phyloP scores from a whole-genome alignment of 805 yeast species.

The Candida vartiovaarae region DNA sequence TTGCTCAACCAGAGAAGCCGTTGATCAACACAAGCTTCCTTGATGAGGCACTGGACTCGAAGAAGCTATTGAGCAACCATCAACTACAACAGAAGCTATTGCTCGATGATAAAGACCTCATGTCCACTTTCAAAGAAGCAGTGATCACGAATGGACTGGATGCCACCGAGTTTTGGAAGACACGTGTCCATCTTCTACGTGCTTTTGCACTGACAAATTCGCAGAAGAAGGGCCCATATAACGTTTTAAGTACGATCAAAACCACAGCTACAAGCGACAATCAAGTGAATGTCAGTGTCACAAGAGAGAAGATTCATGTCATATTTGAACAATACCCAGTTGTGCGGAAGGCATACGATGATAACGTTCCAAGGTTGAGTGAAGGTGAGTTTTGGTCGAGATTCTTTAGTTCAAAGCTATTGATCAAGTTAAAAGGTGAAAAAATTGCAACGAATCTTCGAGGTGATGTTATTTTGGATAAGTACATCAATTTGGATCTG shows the following conservation, averaged over 20 bases:
- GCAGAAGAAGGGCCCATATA: constrained; percentile 89
- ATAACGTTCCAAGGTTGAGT: constrained; percentile 79
- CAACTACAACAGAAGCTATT: constrained; percentile 75
- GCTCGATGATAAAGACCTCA: constrained; percentile 57
- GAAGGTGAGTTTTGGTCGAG: constrained; percentile 97
- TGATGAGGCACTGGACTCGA: constrained; percentile 45
- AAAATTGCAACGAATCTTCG: constrained; percentile 66
- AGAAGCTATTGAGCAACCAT: constrained; percentile 58
- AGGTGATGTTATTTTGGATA: constrained; percentile 80
- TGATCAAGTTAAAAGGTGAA: constrained; percentile 86
- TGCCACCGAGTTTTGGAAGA: constrained; percentile 82
- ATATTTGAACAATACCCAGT: constrained; percentile 91
- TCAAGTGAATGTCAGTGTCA: constrained; percentile 86
- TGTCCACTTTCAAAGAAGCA: constrained; percentile 78
- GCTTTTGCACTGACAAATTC: constrained; percentile 80
- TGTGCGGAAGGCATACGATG: constrained; percentile 81
- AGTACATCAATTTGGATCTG: constrained; percentile 66
- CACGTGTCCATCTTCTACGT: constrained; percentile 69
- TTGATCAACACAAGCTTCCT: constrained; percentile 30
- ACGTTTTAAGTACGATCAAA: constrained; percentile 86
- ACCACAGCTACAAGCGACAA: constrained; percentile 92
- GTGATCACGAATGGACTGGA: constrained; percentile 74
- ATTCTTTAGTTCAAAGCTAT: constrained; percentile 84
- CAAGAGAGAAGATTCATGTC: constrained; percentile 83
- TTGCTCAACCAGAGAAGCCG: constrained; percentile 21